Conservation (phyloP, 805 yeast genomes). For the Barnettozyma sucrosica region DNA sequence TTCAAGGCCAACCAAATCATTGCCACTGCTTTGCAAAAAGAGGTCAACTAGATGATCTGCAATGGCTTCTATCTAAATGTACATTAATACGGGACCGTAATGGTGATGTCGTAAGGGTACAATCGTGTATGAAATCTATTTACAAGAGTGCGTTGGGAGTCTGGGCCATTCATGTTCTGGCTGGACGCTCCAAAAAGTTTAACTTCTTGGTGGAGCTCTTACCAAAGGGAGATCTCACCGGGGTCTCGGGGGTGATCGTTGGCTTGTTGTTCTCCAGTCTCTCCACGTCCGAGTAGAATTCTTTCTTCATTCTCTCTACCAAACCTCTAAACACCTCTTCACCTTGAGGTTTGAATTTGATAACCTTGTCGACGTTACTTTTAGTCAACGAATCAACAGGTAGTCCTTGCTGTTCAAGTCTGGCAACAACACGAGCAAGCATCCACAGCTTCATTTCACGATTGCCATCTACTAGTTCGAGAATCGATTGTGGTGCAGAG, state of each 20-base stretch:
- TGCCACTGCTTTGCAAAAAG: constrained; percentile 35
- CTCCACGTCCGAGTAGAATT: constrained; percentile 32
- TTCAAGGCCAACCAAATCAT: constrained; percentile 55
- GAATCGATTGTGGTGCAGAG: constrained; percentile 80
- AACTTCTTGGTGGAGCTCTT: constrained; percentile 17
- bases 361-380: constrained; percentile 49
- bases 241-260: constrained; percentile 8
- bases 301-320: constrained; percentile 51
- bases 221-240: constrained; percentile 18
- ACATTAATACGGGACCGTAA: constrained; percentile 5
- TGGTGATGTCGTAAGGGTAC: background rate
- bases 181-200: constrained; percentile 19
- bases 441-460: constrained; percentile 71
- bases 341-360: constrained; percentile 43
- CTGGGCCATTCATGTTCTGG: background rate
- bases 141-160: background rate
- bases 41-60: background rate
- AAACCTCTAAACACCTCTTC: constrained; percentile 48
- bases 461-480: constrained; percentile 77
- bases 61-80: constrained; percentile 1
- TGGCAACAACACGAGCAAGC: constrained; percentile 79
- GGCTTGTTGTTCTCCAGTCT: constrained; percentile 17
- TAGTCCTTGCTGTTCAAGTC: constrained; percentile 59
- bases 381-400: constrained; percentile 48
- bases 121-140: background rate